A percentile compares a stretch with the other conserved stretches of the same genome.
Evolutionary conservation across 768 basidiomycete species (phyloP).

Genomic region (Leccinum barrowsii): DNA sequence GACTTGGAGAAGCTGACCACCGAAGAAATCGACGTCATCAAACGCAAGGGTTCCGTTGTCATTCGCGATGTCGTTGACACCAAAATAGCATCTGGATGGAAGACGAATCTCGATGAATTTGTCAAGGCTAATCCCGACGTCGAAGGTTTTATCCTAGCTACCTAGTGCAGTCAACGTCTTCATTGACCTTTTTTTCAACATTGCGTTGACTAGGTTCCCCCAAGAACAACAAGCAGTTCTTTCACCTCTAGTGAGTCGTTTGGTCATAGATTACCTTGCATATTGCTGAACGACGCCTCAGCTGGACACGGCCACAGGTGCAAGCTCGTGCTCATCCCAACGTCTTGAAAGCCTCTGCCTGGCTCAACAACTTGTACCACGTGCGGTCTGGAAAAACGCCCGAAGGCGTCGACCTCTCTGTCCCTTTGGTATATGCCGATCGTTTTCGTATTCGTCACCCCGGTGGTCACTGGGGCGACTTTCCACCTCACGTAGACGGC

Average conservation of each 20-base stretch:
- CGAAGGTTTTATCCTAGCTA: slow-evolving; percentile 38
- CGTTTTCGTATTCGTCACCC: slow-evolving; percentile 72
- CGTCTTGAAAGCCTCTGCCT: slow-evolving; percentile 51
- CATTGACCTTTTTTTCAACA: neutral
- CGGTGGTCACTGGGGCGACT: slow-evolving; percentile 51
- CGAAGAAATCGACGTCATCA: slow-evolving; percentile 49
- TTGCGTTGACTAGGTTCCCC: slow-evolving; percentile 43
- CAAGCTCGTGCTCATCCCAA: slow-evolving; percentile 67
- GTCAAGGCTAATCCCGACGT: slow-evolving; percentile 53
- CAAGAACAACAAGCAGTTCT: slow-evolving; percentile 61
- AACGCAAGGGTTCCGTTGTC: slow-evolving; percentile 54
- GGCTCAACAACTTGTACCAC: slow-evolving; percentile 64
- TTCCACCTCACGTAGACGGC: slow-evolving; percentile 54
- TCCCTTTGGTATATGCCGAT: slow-evolving; percentile 69
- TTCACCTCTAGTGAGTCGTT: slow-evolving; percentile 59
- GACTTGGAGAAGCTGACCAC: slow-evolving; percentile 46
- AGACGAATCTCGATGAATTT: slow-evolving; percentile 51
- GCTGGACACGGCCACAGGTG: slow-evolving; percentile 57
- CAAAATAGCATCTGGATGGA: slow-evolving; percentile 56
- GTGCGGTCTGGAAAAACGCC: slow-evolving; percentile 33
- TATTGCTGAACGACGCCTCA: slow-evolving; percentile 10
- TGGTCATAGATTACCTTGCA: neutral
- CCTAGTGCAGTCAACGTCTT: neutral
- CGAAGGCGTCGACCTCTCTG: slow-evolving; percentile 56
- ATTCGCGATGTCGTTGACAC: slow-evolving; percentile 59